Conservation (phyloP, 2,329 filamentous ascomycete genomes). For the Dothideomycetes sp. region DNA sequence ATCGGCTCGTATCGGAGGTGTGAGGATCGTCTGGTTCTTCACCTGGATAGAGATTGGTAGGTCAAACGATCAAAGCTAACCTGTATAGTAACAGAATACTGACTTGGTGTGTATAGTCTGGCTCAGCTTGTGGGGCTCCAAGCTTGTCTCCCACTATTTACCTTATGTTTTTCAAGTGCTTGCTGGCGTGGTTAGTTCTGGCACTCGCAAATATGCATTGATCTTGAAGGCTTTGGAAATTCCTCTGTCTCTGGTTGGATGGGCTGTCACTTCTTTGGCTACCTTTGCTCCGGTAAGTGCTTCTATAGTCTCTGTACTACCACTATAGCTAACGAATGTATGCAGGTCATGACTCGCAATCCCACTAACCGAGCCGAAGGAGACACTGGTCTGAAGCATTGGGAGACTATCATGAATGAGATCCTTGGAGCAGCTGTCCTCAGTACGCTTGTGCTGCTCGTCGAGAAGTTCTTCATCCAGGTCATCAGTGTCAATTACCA, state of each 20-base stretch:
- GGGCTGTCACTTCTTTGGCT: constrained; percentile 47
- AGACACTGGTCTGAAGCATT: constrained; percentile 23
- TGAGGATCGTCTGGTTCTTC: constrained; percentile 51
- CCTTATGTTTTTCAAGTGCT: constrained; percentile 50
- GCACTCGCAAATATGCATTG: constrained; percentile 52
- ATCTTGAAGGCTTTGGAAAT: constrained; percentile 49
- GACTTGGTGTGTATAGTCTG: constrained; percentile 31
- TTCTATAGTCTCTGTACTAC: too few relatives aligned
- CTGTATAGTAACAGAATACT: neutral
- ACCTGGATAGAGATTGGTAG: constrained; percentile 49
- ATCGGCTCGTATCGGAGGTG: constrained; percentile 41
- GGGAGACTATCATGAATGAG: constrained; percentile 48
- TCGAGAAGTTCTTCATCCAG: constrained; percentile 70
- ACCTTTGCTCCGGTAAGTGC: constrained; percentile 43
- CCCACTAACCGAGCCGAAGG: constrained; percentile 17
- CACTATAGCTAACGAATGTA: neutral
- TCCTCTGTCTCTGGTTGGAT: constrained; percentile 48
- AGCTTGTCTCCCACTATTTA: constrained; percentile 47
- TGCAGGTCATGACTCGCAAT: constrained; percentile 15
- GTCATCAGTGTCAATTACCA: constrained; percentile 79
- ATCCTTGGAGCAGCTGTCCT: constrained; percentile 58
- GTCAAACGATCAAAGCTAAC: constrained; percentile 5
- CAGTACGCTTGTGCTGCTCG: constrained; percentile 58
- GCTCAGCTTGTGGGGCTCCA: constrained; percentile 52
- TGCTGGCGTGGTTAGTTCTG: constrained; percentile 52